Percentiles rank a stretch among this genome's conserved stretches.
These are phyloP conservation scores for Gautieria morchelliformis DNA, from an alignment of 768 basidiomycete genomes.

Conservation along the genomic window DNA sequence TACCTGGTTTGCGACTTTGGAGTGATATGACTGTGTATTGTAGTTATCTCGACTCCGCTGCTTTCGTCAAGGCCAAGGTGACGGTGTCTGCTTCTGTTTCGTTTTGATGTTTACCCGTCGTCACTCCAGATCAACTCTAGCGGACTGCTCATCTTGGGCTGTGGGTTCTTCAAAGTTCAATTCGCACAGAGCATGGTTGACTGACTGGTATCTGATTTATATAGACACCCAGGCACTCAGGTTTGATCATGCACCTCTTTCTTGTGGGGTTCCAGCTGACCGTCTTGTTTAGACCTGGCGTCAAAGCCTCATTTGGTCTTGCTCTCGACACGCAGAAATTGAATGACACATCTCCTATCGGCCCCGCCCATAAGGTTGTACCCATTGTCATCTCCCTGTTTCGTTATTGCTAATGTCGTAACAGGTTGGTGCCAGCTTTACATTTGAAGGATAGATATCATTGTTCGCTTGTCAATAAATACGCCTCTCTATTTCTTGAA, in stretches of 20 bases:
- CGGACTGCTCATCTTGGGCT: conserved; percentile 74
- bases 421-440: conserved; percentile 66
- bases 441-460: conserved; percentile 42
- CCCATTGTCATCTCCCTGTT: neutral
- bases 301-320: conserved; percentile 88
- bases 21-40: neutral
- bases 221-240: conserved; percentile 70
- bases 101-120: neutral
- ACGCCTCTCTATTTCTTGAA: too few relatives aligned
- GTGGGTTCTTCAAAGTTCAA: conserved; percentile 28
- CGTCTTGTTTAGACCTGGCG: conserved; percentile 53
- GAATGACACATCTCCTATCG: conserved; percentile 49
- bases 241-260: conserved; percentile 16
- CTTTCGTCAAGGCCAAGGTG: conserved; percentile 90
- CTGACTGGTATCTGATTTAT: neutral
- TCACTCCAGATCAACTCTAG: conserved; percentile 71
- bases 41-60: conserved; percentile 76
- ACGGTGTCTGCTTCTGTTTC: neutral
- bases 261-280: neutral
- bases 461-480: too few relatives aligned
- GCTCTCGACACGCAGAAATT: conserved; percentile 91
- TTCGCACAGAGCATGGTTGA: neutral
- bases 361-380: conserved; percentile 71
- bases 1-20: neutral
- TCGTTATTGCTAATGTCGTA: neutral